Conservation (phyloP, 2,329 filamentous ascomycete genomes). For the Pseudopithomyces chartarum region DNA sequence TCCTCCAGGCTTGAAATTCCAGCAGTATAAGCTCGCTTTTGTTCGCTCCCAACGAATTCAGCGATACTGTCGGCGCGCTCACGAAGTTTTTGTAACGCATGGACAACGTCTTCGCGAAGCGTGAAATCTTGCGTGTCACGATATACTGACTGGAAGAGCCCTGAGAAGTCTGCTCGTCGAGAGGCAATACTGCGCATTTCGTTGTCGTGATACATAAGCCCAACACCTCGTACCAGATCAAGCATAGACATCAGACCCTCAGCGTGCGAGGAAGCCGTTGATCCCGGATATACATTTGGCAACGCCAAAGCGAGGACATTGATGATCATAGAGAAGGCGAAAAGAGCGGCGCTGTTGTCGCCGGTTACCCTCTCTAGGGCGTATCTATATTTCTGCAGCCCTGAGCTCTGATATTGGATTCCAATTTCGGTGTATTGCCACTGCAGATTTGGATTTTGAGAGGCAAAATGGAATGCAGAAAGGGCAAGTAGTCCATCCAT, state of each 20-base stretch:
- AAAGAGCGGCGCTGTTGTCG: slow-evolving; percentile 9
- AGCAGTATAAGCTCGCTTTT: neutral
- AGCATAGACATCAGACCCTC: slow-evolving; percentile 5
- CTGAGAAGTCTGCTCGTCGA: neutral
- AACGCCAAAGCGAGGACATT: slow-evolving; percentile 10
- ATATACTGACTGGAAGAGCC: neutral
- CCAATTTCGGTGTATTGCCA: slow-evolving; percentile 7
- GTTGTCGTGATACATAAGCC: neutral
- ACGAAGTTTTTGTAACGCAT: neutral
- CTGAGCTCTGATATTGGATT: neutral
- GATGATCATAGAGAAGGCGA: slow-evolving; percentile 8
- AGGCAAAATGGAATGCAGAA: slow-evolving; percentile 15
- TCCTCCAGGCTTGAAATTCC: slow-evolving; percentile 6
- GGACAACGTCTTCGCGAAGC: neutral
- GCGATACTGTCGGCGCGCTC: slow-evolving; percentile 1
- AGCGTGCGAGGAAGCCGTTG: neutral
- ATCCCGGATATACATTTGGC: slow-evolving; percentile 3
- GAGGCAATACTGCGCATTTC: neutral
- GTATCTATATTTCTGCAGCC: slow-evolving; percentile 7
- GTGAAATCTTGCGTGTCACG: neutral
- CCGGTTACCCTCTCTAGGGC: slow-evolving; percentile 6
- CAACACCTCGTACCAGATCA: slow-evolving; percentile 1
- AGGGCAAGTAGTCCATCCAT: slow-evolving; percentile 16
- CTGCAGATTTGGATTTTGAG: slow-evolving; percentile 4
- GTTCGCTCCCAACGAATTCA: neutral